Base-by-base conservation (phyloP, 352 stramenopile genomes). In the Plasmopara muralis region DNA sequence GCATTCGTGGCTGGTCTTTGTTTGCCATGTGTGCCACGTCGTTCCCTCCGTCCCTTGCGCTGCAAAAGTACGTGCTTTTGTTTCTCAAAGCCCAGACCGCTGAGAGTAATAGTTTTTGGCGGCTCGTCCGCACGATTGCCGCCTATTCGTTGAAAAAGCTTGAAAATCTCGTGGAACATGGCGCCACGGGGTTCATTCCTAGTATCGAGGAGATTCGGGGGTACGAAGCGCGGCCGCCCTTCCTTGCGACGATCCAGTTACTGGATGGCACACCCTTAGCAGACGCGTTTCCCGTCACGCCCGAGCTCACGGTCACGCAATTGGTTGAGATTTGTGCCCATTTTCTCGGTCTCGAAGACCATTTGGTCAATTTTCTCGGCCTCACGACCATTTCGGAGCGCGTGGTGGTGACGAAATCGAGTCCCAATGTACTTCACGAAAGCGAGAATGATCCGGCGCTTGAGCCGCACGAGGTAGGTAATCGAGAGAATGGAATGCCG, bases 1-100 rank as follows among this genome's bases (percentile, higher is more conserved):
- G 81, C 16, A 87, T 89, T 34, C 84, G 89, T 28, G 89, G 88
- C 25, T 97, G 91, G 91, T 92, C 95, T 34, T 68, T 97, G 3
- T 88, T 97, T 65, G 95, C 88, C 15, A 96, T 98, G 83, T 96
- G 84, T 55, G 80, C 87, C 13, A 82, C 83, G 15, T 97, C 89
- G 0, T 97, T 97, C 53, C 86, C 86, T 13, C 92, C 92, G 25
- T 92, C 81, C 0, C 59, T 72, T 15, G 79, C 88, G 4, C 83
- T 98, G 18, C 81, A 96, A 39, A 87, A 87, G 55, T 97, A 92
- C 55, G 74, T 97, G 8, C 45, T 96, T 29, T 75, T 93, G 66
- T 98, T 97, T 57, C 60, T 98, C 12, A 77, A 93, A 50, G 72
- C 84, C 6, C 85, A 95, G 69, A 63, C 78, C 13, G 55, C 63